Base-by-base conservation (phyloP, 2,329 filamentous ascomycete species). In the Pseudogymnoascus destructans region DNA sequence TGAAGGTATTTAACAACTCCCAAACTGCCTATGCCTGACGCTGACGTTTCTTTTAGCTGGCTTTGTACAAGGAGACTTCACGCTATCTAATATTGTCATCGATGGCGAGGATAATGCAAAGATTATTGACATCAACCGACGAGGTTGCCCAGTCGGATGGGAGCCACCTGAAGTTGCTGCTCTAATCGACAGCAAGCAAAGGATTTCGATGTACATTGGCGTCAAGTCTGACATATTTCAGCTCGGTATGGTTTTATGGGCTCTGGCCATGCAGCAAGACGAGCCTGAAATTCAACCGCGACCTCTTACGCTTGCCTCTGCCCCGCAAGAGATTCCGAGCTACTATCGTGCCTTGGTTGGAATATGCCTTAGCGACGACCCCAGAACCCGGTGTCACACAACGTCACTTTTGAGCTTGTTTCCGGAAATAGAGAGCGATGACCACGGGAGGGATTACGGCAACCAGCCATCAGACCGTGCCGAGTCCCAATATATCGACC, bases 111-210 rank as follows among this genome's bases (percentile, higher is more conserved):
- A 90, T 67, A 80, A 96, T 67, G 93, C 92, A 7, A 92, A 95
- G 67, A 97, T 98, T 64, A 98, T 98, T 68, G 93, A 98, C 71
- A 96, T 98, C 74, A 98, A 98, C 73, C 81, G 93, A 58, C 80
- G 93, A 65, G 93, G 93, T n/a, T 98, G 93, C 66, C 93, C 93
- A 0, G 88, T 97, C 3, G 92, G 92, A 21, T 98, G 93, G 93
- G 93, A 98, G 65, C 91, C 93, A 2, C 93, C 93, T 3, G 93
- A 98, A 72, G 86, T 95, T 59, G 86, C 85, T 13, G 80, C 81
- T 5, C 81, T 97, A 58, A 89, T 97, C 61, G 85, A 92, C 63
- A 91, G 85, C 70, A 88, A 87, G 59, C 91, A 96, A 70, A 81
- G 89, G 27, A 91, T 98, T 57, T 87, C 88, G 49, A 95, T 97